Base-by-base conservation (phyloP, 768 basidiomycete genomes). In the Pulveroboletus sp. region DNA sequence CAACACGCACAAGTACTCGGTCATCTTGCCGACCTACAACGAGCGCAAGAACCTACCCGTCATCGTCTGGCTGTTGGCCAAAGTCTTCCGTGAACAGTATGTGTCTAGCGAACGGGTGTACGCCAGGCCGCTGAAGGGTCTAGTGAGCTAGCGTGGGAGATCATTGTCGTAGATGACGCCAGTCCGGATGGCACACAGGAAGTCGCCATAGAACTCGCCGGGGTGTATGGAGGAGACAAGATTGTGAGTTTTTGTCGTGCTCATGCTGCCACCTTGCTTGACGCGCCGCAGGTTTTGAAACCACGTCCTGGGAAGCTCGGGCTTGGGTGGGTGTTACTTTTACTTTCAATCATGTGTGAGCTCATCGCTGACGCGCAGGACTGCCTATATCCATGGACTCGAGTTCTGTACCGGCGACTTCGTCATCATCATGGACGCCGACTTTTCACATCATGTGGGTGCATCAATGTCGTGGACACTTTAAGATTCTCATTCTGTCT, bases 361-460 rank as follows among this genome's bases (percentile, higher is more conserved):
- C 39, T 55, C 5, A 60, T 32, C 0, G 8, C 11, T 0, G 12
- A 48, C 44, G 51, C 33, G 71, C 54, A 93, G 90, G 49, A 93
- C 93, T 18, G 93, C 93, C 31, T 95, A 95, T 64, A 88, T 94
- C 33, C 88, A 95, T 63, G 93, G 93, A 11, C 74, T 95, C 42
- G 85, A 90, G 58, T 94, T 89, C 68, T 87, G 86, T 58, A 85
- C 85, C 0, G 93, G 93, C 8, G 89, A 91, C 69, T 95, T 93
- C 71, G 90, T 93, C 18, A 89, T 94, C 63, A 94, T 95, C 65
- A 95, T 95, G 93, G 93, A 95, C 60, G 93, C 93, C 44, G 93
- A 95, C 71, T 93, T 95, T 69, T 93, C 91, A 6, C 93, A 95
- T 62, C 93, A 95, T 58, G 92, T 92, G 70, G 39, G 86, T 71